These are phyloP conservation scores for Huntiella moniliformis DNA, from an alignment of 2,329 filamentous ascomycete genomes.

Conservation along the genomic window DNA sequence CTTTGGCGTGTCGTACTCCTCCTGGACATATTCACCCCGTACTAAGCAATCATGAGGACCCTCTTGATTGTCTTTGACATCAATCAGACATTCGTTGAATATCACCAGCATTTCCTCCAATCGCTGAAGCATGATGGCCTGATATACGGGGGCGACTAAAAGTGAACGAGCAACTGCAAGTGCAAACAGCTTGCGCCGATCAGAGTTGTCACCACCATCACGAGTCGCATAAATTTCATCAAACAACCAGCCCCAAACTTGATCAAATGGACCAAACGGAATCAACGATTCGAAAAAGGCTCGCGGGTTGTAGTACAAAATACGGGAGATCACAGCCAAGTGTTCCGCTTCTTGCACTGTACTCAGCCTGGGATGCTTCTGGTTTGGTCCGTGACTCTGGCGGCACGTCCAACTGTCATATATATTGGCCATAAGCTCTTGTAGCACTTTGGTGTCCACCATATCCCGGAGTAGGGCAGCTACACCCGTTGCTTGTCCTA, in stretches of 20 bases:
- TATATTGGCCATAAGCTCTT: conserved; percentile 44
- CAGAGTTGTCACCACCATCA: conserved; percentile 45
- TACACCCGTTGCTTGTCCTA: conserved; percentile 43
- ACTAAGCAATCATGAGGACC: conserved; percentile 34
- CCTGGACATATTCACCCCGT: conserved; percentile 22
- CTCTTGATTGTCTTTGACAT: conserved; percentile 42
- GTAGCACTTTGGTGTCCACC: conserved; percentile 41
- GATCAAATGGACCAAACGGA: conserved; percentile 26
- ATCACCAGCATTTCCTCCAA: conserved; percentile 58
- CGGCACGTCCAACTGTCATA: conserved; percentile 54
- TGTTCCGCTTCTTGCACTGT: conserved; percentile 69
- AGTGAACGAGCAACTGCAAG: conserved; percentile 54
- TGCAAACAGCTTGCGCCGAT: conserved; percentile 51
- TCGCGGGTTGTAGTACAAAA: conserved; percentile 53
- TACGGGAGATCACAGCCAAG: conserved; percentile 61
- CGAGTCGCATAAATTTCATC: conserved; percentile 50
- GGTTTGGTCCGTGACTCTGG: conserved; percentile 66
- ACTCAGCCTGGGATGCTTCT: conserved; percentile 48
- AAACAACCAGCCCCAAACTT: conserved; percentile 41
- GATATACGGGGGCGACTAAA: conserved; percentile 39
- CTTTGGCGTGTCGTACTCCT: conserved; percentile 38
- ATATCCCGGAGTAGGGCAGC: conserved; percentile 47
- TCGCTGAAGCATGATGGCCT: conserved; percentile 36
- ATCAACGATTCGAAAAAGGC: conserved; percentile 43
- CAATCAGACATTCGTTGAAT: conserved; percentile 53